Conservation (phyloP, 495 filamentous ascomycete species). For the Penicillium pulvis region DNA sequence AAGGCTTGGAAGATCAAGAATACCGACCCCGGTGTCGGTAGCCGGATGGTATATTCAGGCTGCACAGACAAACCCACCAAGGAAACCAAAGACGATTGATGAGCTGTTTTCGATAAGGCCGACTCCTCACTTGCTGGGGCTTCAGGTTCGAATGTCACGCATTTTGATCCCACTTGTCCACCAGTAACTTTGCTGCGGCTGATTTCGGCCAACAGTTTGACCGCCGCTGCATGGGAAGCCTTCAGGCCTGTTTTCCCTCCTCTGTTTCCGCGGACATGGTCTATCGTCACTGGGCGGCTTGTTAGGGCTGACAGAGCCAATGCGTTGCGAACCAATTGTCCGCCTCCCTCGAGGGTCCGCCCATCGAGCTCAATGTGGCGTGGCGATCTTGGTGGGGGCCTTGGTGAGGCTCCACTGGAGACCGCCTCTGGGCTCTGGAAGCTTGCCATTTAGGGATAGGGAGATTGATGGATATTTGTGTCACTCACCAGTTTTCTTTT, state of each 20-base stretch:
- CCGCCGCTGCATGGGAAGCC: conserved; percentile 69
- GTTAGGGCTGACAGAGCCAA: conserved; percentile 69
- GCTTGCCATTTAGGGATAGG: not conserved
- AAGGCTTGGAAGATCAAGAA: conserved; percentile 81
- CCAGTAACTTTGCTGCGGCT: conserved; percentile 62
- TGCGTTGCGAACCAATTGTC: conserved; percentile 77
- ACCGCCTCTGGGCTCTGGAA: not conserved
- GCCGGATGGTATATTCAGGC: conserved; percentile 35
- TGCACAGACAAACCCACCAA: conserved; percentile 14
- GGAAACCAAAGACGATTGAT: conserved; percentile 7
- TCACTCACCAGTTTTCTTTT: not conserved
- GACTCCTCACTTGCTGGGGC: not conserved
- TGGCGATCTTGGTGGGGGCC: conserved; percentile 7
- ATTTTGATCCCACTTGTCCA: conserved; percentile 55
- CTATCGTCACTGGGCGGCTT: conserved; percentile 62
- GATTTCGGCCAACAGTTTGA: conserved; percentile 64
- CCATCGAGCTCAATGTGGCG: conserved; percentile 59
- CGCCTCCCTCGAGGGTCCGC: conserved; percentile 78
- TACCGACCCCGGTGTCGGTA: conserved; percentile 46
- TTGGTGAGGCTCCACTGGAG: conserved; percentile 2
- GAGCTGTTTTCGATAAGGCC: not conserved
- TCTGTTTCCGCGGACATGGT: conserved; percentile 71
- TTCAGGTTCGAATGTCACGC: conserved; percentile 53
- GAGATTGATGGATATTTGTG: not conserved
- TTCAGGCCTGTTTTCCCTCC: conserved; percentile 64